These are phyloP conservation scores for Polytrichum commune DNA, from an alignment of 225 moss, liverwort and hornwort genomes.

Conservation along the genomic window DNA sequence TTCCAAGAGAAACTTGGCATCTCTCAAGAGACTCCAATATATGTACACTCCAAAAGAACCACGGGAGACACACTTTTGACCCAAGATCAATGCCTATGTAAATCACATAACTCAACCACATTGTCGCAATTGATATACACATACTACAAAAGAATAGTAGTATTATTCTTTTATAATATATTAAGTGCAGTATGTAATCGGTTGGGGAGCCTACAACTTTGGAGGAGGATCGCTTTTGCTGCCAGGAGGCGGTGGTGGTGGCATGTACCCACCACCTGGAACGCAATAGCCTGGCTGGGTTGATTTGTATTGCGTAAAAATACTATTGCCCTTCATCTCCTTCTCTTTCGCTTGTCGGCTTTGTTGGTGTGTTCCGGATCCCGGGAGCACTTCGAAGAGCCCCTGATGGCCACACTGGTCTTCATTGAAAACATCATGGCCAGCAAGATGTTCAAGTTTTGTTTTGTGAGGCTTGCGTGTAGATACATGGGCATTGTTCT, in stretches of 20 bases:
- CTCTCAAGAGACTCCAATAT: too few relatives aligned
- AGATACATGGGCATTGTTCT: slow-evolving; percentile 2
- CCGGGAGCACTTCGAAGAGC: too few relatives aligned
- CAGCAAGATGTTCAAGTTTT: slow-evolving; percentile 21
- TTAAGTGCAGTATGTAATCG: background rate
- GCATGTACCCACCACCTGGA: background rate
- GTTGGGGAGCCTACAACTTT: background rate
- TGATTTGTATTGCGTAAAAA: background rate
- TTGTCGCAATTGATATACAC: too few relatives aligned
- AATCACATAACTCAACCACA: too few relatives aligned
- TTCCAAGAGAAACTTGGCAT: too few relatives aligned
- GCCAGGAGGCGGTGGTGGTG: background rate
- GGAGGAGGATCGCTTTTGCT: background rate
- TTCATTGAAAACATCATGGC: slow-evolving; percentile 25
- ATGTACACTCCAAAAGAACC: too few relatives aligned
- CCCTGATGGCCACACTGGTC: background rate
- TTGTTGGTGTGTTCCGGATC: background rate
- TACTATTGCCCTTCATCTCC: slow-evolving; percentile 7
- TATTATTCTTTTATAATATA: background rate
- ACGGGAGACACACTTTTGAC: too few relatives aligned
- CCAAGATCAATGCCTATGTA: too few relatives aligned
- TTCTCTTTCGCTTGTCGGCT: slow-evolving; percentile 13
- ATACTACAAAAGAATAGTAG: background rate
- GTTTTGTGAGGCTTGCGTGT: slow-evolving; percentile 8
- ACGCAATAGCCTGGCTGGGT: background rate